A percentile compares a stretch with the other conserved stretches of the same genome.
Evolutionary conservation across 225 moss, liverwort and hornwort species (phyloP).

Genomic region (Sphagnum tenellum): DNA sequence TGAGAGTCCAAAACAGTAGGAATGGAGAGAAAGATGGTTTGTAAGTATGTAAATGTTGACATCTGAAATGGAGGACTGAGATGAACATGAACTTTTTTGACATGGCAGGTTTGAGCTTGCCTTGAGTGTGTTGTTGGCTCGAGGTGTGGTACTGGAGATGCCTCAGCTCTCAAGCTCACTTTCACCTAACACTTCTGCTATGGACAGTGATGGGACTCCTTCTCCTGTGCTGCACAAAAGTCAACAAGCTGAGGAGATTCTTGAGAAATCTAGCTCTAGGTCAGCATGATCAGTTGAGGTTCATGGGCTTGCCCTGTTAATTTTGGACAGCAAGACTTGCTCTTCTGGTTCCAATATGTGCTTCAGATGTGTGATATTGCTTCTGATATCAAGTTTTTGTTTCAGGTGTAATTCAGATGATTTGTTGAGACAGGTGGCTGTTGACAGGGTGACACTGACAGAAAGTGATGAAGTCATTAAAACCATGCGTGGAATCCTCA

Average conservation of each 20-base stretch:
- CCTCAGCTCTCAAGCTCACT: conserved; percentile 21
- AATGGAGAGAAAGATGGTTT: too few species aligned
- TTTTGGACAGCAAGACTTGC: too few species aligned
- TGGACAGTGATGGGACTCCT: conserved; percentile 15
- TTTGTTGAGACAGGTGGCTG: conserved; percentile 11
- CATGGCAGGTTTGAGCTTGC: conserved; percentile 41
- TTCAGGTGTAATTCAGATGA: conserved; percentile 29
- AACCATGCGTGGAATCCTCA: conserved; percentile 27
- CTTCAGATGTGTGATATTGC: too few species aligned
- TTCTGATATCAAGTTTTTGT: too few species aligned
- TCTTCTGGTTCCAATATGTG: too few species aligned
- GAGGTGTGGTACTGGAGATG: conserved; percentile 38
- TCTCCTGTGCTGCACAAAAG: conserved; percentile 9
- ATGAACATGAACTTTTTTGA: conserved; percentile 1
- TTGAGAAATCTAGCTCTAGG: conserved; percentile 19
- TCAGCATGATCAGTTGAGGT: conserved; percentile 3
- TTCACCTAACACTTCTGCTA: conserved; percentile 15
- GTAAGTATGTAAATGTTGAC: too few species aligned
- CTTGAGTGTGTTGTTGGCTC: conserved; percentile 36
- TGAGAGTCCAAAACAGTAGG: too few species aligned
- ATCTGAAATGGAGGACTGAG: too few species aligned
- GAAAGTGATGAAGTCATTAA: conserved; percentile 23
- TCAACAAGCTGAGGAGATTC: conserved; percentile 17
- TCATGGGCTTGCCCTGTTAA: too few species aligned
- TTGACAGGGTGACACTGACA: conserved; percentile 9